phyloP scores from a whole-genome alignment of 2,329 filamentous ascomycete genomes.

The Cytospora chrysosperma region DNA sequence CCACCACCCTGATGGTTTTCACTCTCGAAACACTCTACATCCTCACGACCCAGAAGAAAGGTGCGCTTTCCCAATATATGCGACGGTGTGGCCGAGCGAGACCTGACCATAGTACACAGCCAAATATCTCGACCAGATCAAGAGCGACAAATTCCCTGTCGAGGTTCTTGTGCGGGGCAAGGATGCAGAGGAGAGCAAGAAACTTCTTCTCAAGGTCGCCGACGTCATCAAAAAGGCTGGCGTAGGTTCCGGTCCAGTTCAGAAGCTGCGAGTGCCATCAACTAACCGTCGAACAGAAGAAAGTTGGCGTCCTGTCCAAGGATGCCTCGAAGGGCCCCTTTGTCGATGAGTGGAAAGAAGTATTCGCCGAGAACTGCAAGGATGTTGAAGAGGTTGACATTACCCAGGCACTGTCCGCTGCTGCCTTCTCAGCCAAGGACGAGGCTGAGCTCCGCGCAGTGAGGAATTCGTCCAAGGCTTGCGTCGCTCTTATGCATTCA shows the following conservation, averaged over 20 bases:
- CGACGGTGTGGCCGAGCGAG: slow-evolving; percentile 1
- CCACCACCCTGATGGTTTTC: slow-evolving; percentile 89
- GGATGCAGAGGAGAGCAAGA: slow-evolving; percentile 86
- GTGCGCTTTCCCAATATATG: slow-evolving; percentile 42
- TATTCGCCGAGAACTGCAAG: slow-evolving; percentile 74
- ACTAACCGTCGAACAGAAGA: slow-evolving; percentile 58
- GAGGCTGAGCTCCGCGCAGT: slow-evolving; percentile 92
- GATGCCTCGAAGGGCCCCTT: slow-evolving; percentile 85
- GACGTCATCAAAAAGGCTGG: slow-evolving; percentile 86
- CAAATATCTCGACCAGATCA: slow-evolving; percentile 88
- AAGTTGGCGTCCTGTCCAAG: slow-evolving; percentile 83
- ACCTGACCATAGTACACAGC: slow-evolving; percentile 54
- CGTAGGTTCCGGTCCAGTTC: slow-evolving; percentile 51
- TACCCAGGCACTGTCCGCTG: slow-evolving; percentile 73
- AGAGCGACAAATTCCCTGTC: slow-evolving; percentile 87
- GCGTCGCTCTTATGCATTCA: slow-evolving; percentile 89
- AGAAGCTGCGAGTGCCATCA: background rate
- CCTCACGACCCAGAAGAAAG: slow-evolving; percentile 96
- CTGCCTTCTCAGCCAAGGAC: slow-evolving; percentile 89
- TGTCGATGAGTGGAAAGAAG: slow-evolving; percentile 92
- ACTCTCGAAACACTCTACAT: slow-evolving; percentile 86
- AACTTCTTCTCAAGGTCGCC: slow-evolving; percentile 80
- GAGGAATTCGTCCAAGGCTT: slow-evolving; percentile 90
- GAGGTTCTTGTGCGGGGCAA: slow-evolving; percentile 92
- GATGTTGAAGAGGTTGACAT: slow-evolving; percentile 89